These are phyloP conservation scores for Groenewaldozyma salmanticensis DNA, from an alignment of 805 yeast species.

Conservation along the genomic window DNA sequence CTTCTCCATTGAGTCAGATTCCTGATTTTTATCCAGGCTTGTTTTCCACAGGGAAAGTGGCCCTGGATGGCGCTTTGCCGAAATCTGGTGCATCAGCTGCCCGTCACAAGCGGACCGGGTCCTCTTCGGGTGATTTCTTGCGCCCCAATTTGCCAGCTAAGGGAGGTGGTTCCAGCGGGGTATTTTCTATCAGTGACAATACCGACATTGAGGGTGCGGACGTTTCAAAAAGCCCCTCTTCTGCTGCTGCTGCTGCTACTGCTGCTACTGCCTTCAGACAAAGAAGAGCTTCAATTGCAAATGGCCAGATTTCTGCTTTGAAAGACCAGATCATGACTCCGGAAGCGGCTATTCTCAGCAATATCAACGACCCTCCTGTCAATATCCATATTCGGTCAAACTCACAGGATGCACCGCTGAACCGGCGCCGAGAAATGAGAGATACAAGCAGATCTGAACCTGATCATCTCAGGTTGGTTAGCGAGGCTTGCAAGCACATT, in stretches of 20 bases:
- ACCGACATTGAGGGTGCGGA: not conserved
- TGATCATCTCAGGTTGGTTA: slow-evolving; percentile 61
- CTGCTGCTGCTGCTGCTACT: slow-evolving; percentile 6
- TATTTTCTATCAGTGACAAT: not conserved
- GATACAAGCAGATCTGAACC: slow-evolving; percentile 41
- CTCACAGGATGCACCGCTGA: slow-evolving; percentile 5
- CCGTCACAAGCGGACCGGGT: not conserved
- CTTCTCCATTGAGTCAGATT: no score
- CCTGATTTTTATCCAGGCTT: no score
- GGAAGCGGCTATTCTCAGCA: slow-evolving; percentile 1
- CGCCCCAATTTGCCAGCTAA: not conserved
- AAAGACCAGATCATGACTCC: slow-evolving; percentile 9
- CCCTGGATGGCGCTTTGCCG: no score
- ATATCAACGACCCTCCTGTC: slow-evolving; percentile 1
- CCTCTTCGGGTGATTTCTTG: not conserved
- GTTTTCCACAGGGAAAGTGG: no score
- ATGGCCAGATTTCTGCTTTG: slow-evolving; percentile 17
- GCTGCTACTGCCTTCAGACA: slow-evolving; percentile 9
- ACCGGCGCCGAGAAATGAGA: not conserved
- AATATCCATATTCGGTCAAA: not conserved
- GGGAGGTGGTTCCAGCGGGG: not conserved
- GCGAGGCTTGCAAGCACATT: slow-evolving; percentile 73
- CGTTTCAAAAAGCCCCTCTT: not conserved
- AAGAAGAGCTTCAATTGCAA: slow-evolving; percentile 19
- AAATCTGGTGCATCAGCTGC: not conserved